Evolutionary conservation across 345 rosid genomes (phyloP).

Genomic region (Hevea brasiliensis): DNA sequence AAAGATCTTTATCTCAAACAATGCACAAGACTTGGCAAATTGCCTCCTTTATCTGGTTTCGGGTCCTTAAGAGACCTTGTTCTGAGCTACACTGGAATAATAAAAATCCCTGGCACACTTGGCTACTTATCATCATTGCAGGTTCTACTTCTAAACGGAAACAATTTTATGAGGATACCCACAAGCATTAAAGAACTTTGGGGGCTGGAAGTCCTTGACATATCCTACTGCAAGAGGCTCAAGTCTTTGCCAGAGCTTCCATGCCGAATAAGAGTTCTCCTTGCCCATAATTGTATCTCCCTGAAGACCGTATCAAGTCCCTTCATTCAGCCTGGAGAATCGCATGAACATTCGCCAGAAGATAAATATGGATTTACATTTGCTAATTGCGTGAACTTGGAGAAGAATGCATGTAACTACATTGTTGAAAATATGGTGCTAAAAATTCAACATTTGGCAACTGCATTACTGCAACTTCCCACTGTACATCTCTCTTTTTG

Average conservation of each 20-base stretch:
- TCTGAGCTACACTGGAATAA: not conserved
- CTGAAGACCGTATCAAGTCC: conserved; percentile 10
- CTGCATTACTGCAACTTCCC: not conserved
- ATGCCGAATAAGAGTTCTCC: not conserved
- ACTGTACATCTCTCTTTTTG: not conserved
- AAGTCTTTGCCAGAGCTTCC: conserved; percentile 19
- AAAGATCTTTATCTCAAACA: not conserved
- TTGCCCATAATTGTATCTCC: conserved; percentile 5
- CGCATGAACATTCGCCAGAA: not conserved
- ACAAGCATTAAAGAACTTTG: conserved; percentile 15
- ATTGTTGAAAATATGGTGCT: not conserved
- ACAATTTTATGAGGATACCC: conserved; percentile 13
- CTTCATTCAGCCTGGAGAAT: not conserved
- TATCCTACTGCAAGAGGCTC: conserved; percentile 11
- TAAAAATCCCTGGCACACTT: not conserved
- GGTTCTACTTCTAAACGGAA: conserved; percentile 3
- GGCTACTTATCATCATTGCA: conserved; percentile 5
- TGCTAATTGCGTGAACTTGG: conserved; percentile 2
- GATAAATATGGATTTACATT: not conserved
- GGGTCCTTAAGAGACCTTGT: conserved; percentile 1
- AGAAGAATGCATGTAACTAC: not conserved
- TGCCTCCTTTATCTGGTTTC: conserved; percentile 6
- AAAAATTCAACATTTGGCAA: not conserved
- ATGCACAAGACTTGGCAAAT: conserved; percentile 11
- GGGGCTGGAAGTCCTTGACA: not conserved